Evolutionary conservation across 345 rosid genomes (phyloP), one percentile per base, ranked within the genome.

Genomic region (Salix udensis): DNA sequence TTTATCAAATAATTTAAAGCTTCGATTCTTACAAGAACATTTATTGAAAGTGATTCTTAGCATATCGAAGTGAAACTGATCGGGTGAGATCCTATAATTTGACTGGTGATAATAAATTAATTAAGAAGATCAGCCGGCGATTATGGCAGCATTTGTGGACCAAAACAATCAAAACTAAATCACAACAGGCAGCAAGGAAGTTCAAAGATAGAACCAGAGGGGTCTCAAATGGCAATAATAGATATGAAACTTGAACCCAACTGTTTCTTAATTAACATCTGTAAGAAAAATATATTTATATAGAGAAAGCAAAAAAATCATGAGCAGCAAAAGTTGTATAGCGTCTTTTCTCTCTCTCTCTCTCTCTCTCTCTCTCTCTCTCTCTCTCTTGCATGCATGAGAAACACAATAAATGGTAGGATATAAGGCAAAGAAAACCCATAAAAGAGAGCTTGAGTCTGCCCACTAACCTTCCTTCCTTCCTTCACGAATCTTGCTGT

Each of bases 41-140:
- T 1, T 48, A 15, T 16, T 48, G 3, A 5, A 48, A 14, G 53
- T 14, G 53, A 48, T 48, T 19, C 53, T 48, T 48, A 48, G 19
- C 53, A 16, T 48, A 15, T 16, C 16, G 16, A 44, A 14, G 50
- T 4, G 53, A 10, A 65, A 65, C 70, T 23, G 39, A 10, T 7
- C 19, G 34, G 19, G 6, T 13, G 52, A 72, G 66, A 72, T 72
- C 66, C 75, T 36, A 72, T 31, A 72, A 72, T 71, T 15, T 4
- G 46, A 19, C 30, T 9, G 1, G 60, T 26, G 8, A n/a, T 4
- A 13, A 23, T 24, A 23, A 26, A 14, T 12, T 66, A 18, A 26
- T 15, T 2, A 42, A 6, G 72, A 69, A 42, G 30, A 44, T 16
- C 31, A 16, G 16, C 72, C 52, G 18, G 24, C 28, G 10, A 26